Base-by-base conservation (phyloP, 1,139 yeast species). In the Taiozyma sp. region DNA sequence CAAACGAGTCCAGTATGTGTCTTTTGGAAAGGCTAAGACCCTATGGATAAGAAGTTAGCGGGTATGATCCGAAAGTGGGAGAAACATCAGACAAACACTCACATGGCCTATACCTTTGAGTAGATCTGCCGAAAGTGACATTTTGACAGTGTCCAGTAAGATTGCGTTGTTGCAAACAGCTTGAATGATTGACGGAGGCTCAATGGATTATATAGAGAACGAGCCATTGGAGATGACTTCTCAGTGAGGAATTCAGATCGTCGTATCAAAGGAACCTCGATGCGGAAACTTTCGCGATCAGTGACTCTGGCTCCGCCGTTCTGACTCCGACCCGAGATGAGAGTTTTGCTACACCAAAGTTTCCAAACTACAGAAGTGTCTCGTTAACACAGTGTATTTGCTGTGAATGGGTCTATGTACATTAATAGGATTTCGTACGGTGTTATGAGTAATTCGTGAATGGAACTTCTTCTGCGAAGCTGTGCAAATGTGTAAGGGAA, bases 1-100 rank as follows among this genome's bases (percentile, higher is more conserved):
- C 54, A 45, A 67, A 71, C 7, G 60, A 50, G n/a, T 62, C 57
- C 14, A 64, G 8, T 24, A 65, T 53, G 46, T 62, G 63, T 11
- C 50, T 37, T 41, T 46, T 50, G 32, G 62, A 56, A 19, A 48
- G 51, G 43, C 49, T 55, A 30, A 58, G 4, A 3, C 62, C 62
- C 60, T 57, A 37, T 32, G 9, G 35, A 30, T 30, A 30, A 32
- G 35, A 32, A 32, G 35, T 32, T 32, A 32, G 35, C 14, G 16
- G 19, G 35, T 9, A n/a, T n/a, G 16, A 14, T 32, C 19, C 10
- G 19, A 13, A 4, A 32, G 16, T 19, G 19, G 3, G 19, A 19
- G 19, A 19, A 14, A 13, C 13, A n/a, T 14, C 19, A 32, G 8
- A n/a, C 9, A 37, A 21, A 19, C 24, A 37, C 41, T 37, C 24